Percentiles rank a stretch among this genome's conserved stretches.
Evolutionary conservation across 306 rosid species (phyloP).

Genomic region (Acacia confusa): DNA sequence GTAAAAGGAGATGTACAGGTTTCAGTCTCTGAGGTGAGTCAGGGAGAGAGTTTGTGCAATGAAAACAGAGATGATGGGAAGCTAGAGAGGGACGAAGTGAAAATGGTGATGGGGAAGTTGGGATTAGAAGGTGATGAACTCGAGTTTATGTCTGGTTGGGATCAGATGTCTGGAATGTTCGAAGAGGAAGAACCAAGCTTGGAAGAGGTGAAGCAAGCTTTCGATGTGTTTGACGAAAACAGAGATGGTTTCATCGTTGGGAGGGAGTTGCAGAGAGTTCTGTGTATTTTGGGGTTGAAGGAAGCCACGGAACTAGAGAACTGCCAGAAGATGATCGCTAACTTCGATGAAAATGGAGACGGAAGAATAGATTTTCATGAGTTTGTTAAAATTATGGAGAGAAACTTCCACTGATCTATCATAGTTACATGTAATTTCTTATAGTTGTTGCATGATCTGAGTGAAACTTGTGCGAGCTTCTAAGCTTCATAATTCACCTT

Average conservation of each 20-base stretch:
- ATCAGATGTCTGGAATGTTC: slow-evolving; percentile 58
- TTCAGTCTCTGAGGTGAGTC: slow-evolving; percentile 25
- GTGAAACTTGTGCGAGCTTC: background rate
- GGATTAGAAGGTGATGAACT: slow-evolving; percentile 59
- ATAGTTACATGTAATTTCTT: background rate
- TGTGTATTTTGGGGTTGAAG: slow-evolving; percentile 60
- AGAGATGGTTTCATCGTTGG: slow-evolving; percentile 79
- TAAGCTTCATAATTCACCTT: background rate
- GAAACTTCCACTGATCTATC: slow-evolving; percentile 46
- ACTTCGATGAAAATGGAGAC: slow-evolving; percentile 57
- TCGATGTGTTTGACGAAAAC: slow-evolving; percentile 79
- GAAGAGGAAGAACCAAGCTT: slow-evolving; percentile 81
- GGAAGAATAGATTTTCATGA: slow-evolving; percentile 73
- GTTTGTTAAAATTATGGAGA: slow-evolving; percentile 79
- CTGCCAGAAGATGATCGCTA: slow-evolving; percentile 67
- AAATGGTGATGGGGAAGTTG: slow-evolving; percentile 55
- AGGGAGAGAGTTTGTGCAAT: background rate
- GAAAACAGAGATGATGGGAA: slow-evolving; percentile 34
- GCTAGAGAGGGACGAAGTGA: slow-evolving; percentile 56
- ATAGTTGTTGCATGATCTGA: background rate
- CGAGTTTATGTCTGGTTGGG: slow-evolving; percentile 32
- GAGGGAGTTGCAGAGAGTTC: slow-evolving; percentile 66
- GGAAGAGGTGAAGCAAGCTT: slow-evolving; percentile 82
- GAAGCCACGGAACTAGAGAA: slow-evolving; percentile 49
- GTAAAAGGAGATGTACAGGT: slow-evolving; percentile 9